A percentile compares a stretch with the other conserved stretches of the same genome.
Evolutionary conservation across 108 stramenopile species (phyloP).

Genomic region (Stephanodiscus triporus): DNA sequence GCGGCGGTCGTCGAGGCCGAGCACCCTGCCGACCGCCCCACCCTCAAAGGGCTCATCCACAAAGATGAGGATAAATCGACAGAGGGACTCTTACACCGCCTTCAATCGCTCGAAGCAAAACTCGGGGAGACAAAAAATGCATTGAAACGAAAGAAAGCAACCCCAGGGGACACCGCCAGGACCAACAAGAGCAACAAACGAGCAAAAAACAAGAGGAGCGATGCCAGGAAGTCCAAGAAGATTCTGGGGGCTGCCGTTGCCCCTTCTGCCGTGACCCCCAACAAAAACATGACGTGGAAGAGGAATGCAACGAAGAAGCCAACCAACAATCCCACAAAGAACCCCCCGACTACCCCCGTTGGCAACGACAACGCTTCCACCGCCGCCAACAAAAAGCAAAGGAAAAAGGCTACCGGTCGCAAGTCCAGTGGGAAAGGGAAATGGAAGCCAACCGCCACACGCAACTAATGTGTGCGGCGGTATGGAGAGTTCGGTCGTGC

Average conservation of each 20-base stretch:
- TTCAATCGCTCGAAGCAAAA: not conserved
- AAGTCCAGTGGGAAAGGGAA: conserved; percentile 10
- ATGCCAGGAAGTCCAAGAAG: conserved; percentile 10
- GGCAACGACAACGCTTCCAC: not conserved
- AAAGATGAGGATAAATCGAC: too few species aligned
- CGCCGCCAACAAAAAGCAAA: not conserved
- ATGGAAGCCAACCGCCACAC: not conserved
- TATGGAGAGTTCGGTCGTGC: not conserved
- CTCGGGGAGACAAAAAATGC: not conserved
- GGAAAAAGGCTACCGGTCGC: not conserved
- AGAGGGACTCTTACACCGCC: too few species aligned
- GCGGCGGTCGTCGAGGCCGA: too few species aligned
- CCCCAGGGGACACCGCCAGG: not conserved
- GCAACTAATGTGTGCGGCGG: not conserved
- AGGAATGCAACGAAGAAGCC: too few species aligned
- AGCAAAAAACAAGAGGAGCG: too few species aligned
- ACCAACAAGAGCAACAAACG: not conserved
- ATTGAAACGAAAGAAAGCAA: not conserved
- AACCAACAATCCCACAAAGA: not conserved
- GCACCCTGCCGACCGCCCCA: too few species aligned
- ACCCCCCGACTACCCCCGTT: not conserved
- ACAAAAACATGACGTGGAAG: not conserved
- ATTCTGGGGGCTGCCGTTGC: not conserved
- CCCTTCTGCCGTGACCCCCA: not conserved
- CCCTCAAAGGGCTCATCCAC: too few species aligned